Evolutionary conservation across 352 stramenopile species (phyloP), one percentile per base, ranked within the genome.

Genomic region (Phytopythium vexans): DNA sequence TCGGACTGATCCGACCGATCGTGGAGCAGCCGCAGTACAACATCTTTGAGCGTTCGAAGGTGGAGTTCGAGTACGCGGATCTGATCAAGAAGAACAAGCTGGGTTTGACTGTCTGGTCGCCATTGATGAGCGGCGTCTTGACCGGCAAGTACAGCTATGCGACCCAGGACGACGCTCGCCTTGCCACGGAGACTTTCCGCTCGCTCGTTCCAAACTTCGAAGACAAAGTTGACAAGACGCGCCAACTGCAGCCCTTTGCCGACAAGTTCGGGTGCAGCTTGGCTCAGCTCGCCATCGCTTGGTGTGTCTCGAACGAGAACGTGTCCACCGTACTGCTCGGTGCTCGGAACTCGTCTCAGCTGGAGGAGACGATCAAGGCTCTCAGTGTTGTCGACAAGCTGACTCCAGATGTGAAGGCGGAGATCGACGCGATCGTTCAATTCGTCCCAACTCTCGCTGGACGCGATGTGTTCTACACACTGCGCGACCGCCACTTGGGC

Each of bases 121-220:
- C 68, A 31, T 58, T 84, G 3, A 41, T 55, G 4, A 57, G 32
- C 32, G 72, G 73, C 3, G 43, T 77, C 12, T 52, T 84, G 21
- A 80, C 72, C 12, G 69, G 63, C 42, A 84, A 84, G 52, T 83
- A 78, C 63, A 54, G n/a, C 47, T n/a, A 54, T 40, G 40, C 49
- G 76, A 34, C 62, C 68, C 31, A 68, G 70, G 33, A 60, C 56
- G 12, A 55, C 83, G 8, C 64, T 2, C 32, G 34, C 8, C 6
- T 40, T 11, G 70, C 55, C 41, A 64, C 42, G 52, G 69, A 27
- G 41, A 81, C 38, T 68, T 74, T 62, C 54, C 64, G 49, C 47
- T 35, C 40, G 65, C 70, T 44, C 68, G 66, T 49, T 56, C 15
- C 38, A 1, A 15, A 14, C 16, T 49, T 60, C 45, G 38, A 47